Conservation (phyloP, 768 basidiomycete genomes). For the Naematelia aurantialba region DNA sequence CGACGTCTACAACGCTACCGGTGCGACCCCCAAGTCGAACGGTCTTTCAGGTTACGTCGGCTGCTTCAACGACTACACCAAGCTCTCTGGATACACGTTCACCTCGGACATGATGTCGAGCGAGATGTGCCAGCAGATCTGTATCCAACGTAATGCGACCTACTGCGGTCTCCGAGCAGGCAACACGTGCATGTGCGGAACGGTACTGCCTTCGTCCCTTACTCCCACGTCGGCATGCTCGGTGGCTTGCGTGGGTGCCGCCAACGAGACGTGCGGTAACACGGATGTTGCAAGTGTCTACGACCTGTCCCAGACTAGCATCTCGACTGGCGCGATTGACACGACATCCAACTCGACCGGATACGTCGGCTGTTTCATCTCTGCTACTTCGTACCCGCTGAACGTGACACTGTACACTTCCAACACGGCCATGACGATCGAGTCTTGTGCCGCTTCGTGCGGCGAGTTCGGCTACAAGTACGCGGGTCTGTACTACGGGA, state of each 20-base stretch:
- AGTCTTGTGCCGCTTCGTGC: slow-evolving; percentile 43
- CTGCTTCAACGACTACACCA: slow-evolving; percentile 18
- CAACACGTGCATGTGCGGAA: slow-evolving; percentile 22
- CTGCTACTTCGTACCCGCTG: background rate
- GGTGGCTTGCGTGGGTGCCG: slow-evolving; percentile 14
- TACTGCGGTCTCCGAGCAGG: slow-evolving; percentile 1
- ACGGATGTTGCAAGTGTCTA: background rate
- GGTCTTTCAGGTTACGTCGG: slow-evolving; percentile 11
- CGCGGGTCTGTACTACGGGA: slow-evolving; percentile 46
- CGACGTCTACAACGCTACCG: slow-evolving; percentile 22
- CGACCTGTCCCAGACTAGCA: background rate
- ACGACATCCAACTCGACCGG: slow-evolving; percentile 11
- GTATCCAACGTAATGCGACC: background rate
- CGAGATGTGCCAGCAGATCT: slow-evolving; percentile 2
- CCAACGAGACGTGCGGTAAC: slow-evolving; percentile 34
- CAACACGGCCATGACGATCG: slow-evolving; percentile 36
- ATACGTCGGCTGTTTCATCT: slow-evolving; percentile 23
- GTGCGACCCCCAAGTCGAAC: slow-evolving; percentile 2
- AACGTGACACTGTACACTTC: background rate
- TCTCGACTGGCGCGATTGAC: background rate
- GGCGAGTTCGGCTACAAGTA: slow-evolving; percentile 43
- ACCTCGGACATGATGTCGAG: slow-evolving; percentile 46
- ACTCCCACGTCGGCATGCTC: background rate
- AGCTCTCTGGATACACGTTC: slow-evolving; percentile 31
- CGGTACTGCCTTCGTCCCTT: background rate